phyloP scores from a whole-genome alignment of 495 filamentous ascomycete species.

The Apodospora peruviana region DNA sequence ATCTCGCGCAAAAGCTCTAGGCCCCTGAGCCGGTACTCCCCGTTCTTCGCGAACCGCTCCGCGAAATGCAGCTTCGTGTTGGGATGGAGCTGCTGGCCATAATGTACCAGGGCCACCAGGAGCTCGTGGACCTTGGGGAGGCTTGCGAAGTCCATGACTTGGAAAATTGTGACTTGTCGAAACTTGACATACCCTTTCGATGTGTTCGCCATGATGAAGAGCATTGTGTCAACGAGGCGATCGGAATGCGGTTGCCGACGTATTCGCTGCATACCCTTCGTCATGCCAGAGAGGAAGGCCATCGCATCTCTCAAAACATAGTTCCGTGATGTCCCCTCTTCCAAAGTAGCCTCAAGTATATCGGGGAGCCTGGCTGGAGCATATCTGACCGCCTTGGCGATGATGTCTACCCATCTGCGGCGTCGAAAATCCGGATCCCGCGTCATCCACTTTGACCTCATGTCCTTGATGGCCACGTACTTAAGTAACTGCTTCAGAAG shows the following conservation, averaged over 20 bases:
- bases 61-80: conserved; percentile 41
- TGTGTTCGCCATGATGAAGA: conserved; percentile 10
- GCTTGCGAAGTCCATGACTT: conserved; percentile 11
- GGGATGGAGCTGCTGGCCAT: conserved; percentile 27
- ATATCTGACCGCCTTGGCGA: conserved; percentile 47
- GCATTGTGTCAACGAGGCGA: conserved; percentile 3
- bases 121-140: conserved; percentile 17
- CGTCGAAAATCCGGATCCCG: conserved; percentile 24
- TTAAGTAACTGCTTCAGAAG: conserved; percentile 11
- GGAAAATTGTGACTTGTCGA: conserved; percentile 25
- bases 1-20: conserved; percentile 22
- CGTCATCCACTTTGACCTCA: conserved; percentile 40
- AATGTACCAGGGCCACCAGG: conserved; percentile 23
- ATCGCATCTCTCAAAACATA: conserved; percentile 50
- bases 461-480: conserved; percentile 20
- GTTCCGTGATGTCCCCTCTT: conserved; percentile 34
- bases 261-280: neutral
- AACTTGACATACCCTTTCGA: conserved; percentile 15
- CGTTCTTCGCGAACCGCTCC: conserved; percentile 19
- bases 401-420: conserved; percentile 44
- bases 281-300: conserved; percentile 31
- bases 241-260: neutral
- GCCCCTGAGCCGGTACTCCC: conserved; percentile 20
- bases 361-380: conserved; percentile 35
- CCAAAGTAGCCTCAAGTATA: conserved; percentile 46